phyloP scores from a whole-genome alignment of 2,329 filamentous ascomycete species.

The Pyrenophora seminiperda region DNA sequence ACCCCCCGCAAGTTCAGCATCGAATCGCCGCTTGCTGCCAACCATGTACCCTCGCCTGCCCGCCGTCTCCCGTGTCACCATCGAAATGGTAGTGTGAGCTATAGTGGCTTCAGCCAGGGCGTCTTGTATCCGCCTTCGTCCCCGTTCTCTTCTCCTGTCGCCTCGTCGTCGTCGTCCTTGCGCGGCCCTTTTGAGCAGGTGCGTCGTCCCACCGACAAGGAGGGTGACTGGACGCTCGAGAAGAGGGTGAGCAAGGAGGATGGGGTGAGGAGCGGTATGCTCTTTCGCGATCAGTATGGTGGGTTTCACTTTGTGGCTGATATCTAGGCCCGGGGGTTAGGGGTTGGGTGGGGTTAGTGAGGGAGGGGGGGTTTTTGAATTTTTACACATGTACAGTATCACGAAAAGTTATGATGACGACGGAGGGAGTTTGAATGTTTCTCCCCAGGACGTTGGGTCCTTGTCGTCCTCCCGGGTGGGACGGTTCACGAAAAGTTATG shows the following conservation, averaged over 20 bases:
- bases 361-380: no score
- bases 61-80: constrained; percentile 18
- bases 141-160: no score
- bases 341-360: no score
- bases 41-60: constrained; percentile 7
- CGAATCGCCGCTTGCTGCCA: constrained; percentile 18
- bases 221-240: constrained; percentile 27
- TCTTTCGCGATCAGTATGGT: constrained; percentile 23
- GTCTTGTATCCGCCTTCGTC: no score
- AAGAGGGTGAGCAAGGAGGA: constrained; percentile 17
- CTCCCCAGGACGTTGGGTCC: no score
- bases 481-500: no score
- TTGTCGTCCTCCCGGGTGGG: no score
- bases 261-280: constrained; percentile 19
- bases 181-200: constrained; percentile 22
- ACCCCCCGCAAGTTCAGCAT: constrained; percentile 10
- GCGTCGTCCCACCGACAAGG: constrained; percentile 13
- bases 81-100: constrained; percentile 13
- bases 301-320: constrained; percentile 24
- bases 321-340: constrained; percentile 16
- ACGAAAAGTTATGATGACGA: no score
- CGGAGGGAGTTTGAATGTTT: no score
- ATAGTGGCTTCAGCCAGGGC: constrained; percentile 24
- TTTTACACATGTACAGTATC: no score
- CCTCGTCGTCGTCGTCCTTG: no score